Conservation (phyloP, 352 stramenopile genomes). For the Poterioochromonas sp. region DNA sequence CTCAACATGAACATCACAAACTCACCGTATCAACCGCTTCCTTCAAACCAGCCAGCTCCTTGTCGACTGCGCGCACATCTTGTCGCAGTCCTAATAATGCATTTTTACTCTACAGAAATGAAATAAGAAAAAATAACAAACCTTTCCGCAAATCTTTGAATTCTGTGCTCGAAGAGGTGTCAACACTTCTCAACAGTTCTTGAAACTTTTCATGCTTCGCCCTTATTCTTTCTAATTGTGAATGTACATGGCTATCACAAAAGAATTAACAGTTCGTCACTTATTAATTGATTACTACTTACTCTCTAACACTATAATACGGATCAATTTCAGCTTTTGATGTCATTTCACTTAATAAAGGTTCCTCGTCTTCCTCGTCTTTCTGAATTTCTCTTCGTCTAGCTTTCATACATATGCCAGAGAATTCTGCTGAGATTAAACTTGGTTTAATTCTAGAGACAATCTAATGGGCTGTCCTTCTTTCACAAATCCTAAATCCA, state of each 20-base stretch:
- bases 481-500: too few species aligned
- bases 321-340: background rate
- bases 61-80: conserved; percentile 8
- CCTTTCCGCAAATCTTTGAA: conserved; percentile 26
- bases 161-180: conserved; percentile 13
- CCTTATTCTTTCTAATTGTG: conserved; percentile 16
- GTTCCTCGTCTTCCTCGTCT: conserved; percentile 8
- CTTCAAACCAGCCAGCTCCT: background rate
- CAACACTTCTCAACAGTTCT: background rate
- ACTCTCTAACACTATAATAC: conserved; percentile 29
- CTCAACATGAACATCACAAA: too few species aligned
- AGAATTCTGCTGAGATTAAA: too few species aligned
- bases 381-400: background rate
- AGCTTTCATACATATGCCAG: background rate
- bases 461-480: too few species aligned
- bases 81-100: too few species aligned
- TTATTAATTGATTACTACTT: background rate
- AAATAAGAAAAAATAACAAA: too few species aligned
- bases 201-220: conserved; percentile 11
- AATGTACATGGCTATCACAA: conserved; percentile 11
- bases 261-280: background rate
- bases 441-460: too few species aligned
- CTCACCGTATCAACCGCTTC: conserved; percentile 21
- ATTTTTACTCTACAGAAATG: too few species aligned
- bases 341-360: conserved; percentile 11